Base-by-base conservation (phyloP, 805 yeast species). In the Ogataea sp. region DNA sequence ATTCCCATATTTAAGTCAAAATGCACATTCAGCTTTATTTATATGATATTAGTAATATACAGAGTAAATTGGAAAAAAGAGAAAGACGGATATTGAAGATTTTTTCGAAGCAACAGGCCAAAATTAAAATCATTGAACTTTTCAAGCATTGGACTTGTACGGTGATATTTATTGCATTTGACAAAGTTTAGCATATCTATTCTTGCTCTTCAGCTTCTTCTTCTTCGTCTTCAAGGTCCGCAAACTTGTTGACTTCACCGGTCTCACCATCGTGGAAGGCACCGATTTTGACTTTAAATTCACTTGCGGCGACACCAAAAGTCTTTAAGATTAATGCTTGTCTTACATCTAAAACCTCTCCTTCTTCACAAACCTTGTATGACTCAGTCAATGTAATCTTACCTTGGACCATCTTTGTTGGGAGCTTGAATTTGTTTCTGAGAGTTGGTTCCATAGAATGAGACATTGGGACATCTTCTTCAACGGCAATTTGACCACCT, bases 401-500 rank as follows among this genome's bases (percentile, higher is more conserved):
- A 60, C 99, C 99, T 38, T 80, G 72, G 56, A 83, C 83, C 48
- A 93, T 83, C 56, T 78, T 81, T 4, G 97, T 89, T 50, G 98
- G 97, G 51, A 93, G 76, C 58, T 90, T 89, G 49, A 79, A 79
- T 58, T 83, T 83, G 62, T 79, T 84, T 70, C 98, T 83, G 55
- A 93, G 63, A 31, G 95, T 86, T 53, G 88, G 86, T 64, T 93
- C 98, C 65, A 94, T 73, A 6, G 97, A 87, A 59, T 93, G 98
- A 11, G 94, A 82, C 84, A 93, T 80, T 51, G 97, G 96, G 17
- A 93, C 88, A 61, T 93, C 99, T 48, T 93, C 97, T 56, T 88
- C 97, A 20, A 59, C 64, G 24, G 96, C 72, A 38, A 89, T 67
- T 64, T 86, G 94, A 18, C 98, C 98, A 53, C 96, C 99, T 59